Base-by-base conservation (phyloP, 1,139 yeast genomes). In the Pichia sp. region DNA sequence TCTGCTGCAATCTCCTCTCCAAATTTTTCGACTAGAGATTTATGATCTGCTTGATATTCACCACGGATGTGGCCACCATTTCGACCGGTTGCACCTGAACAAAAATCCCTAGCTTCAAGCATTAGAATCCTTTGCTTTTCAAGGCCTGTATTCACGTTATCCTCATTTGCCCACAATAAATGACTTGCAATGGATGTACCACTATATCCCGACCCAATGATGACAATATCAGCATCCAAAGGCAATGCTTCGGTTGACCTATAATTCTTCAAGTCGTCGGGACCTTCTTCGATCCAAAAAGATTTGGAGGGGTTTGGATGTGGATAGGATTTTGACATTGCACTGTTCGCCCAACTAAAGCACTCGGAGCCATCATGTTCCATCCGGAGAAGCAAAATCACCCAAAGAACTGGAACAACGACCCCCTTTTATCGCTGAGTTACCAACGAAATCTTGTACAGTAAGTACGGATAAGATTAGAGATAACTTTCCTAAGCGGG, bases 31-130 rank as follows among this genome's bases (percentile, higher is more conserved):
- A 43, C 45, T 35, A 52, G 55, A 5, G 46, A 37, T 4, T 48
- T 46, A 25, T 55, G 59, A 21, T 47, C 40, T 30, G 55, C 44
- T 29, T 59, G 58, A 30, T 52, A 56, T 37, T 55, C 58, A 8
- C 70, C 67, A 27, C 64, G 63, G 30, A 68, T 44, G 46, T 68
- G 74, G 2, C 74, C 74, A 20, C 74, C 73, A 38, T 68, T 68
- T 35, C 74, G 52, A 10, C 72, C 74, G 4, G 70, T 63, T 10
- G 73, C 74, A 18, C 72, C 72, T 3, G 69, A 62, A 34, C 69
- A 63, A 7, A 57, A 46, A 31, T 61, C 63, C 38, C 71, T 55
- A 3, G 71, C 70, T 38, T 68, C 73, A 15, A 64, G 48, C 44
- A 67, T 40, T 36, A 42, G 17, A 11, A 48, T 42, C 7, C 49